These are phyloP conservation scores for Anastatica hierochuntica DNA, from an alignment of 345 rosid species.

Conservation along the genomic window DNA sequence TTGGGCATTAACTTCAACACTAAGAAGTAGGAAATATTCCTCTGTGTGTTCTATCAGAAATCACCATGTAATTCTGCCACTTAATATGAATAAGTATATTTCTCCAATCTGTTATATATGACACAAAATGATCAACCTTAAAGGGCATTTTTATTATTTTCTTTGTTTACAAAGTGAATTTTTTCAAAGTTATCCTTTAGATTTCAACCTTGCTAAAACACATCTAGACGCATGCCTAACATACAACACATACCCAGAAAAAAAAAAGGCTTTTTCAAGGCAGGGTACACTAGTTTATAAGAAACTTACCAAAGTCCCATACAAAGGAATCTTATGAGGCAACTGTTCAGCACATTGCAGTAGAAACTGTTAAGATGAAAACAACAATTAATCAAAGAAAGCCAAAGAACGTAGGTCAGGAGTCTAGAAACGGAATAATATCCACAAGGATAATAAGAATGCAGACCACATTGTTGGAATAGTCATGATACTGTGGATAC, in stretches of 20 bases:
- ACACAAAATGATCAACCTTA: not conserved
- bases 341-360: conserved; percentile 76
- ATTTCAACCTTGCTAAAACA: no score
- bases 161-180: no score
- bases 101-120: not conserved
- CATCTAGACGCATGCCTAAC: not conserved
- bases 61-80: not conserved
- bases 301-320: conserved; percentile 71
- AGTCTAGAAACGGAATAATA: not conserved
- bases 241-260: not conserved
- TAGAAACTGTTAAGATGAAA: conserved; percentile 47
- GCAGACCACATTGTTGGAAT: no score
- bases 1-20: not conserved
- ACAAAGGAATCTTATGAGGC: conserved; percentile 92
- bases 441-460: not conserved
- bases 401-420: not conserved
- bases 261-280: not conserved
- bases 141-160: no score
- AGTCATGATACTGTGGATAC: not conserved
- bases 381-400: not conserved
- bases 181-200: no score
- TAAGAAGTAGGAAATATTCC: not conserved
- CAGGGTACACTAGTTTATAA: not conserved
- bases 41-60: not conserved
- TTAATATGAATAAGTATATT: not conserved